phyloP scores from a whole-genome alignment of 371 early-diverging fungal genomes.

The Amoeboaphelidium protococcarum region DNA sequence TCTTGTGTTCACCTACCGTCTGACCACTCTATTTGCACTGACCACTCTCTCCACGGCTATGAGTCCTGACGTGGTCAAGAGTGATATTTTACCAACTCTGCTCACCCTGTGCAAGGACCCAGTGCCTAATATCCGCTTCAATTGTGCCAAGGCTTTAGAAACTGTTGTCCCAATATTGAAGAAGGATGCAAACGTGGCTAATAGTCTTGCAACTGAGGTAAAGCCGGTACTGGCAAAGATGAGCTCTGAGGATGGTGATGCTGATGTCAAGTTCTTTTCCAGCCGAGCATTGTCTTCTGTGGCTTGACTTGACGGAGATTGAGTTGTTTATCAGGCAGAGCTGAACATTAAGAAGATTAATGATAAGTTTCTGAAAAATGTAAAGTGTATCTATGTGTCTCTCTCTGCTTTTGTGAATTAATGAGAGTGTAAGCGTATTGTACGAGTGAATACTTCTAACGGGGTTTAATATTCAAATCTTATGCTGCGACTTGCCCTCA shows the following conservation, averaged over 20 bases:
- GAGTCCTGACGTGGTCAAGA: conserved; percentile 56
- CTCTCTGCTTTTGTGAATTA: too few relatives aligned
- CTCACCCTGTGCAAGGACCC: conserved; percentile 59
- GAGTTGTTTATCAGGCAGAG: too few relatives aligned
- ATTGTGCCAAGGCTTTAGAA: conserved; percentile 83
- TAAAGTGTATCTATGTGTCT: too few relatives aligned
- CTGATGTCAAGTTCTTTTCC: conserved; percentile 79
- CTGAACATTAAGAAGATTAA: too few relatives aligned
- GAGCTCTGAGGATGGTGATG: conserved; percentile 57
- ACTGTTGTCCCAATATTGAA: conserved; percentile 49
- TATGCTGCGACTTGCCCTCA: too few relatives aligned
- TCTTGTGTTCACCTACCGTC: conserved; percentile 76
- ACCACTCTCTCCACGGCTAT: conserved; percentile 72
- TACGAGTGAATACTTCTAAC: too few relatives aligned
- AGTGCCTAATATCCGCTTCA: conserved; percentile 96
- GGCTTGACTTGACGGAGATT: too few relatives aligned
- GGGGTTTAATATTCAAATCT: too few relatives aligned
- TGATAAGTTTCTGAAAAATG: too few relatives aligned
- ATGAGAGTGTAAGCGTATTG: too few relatives aligned
- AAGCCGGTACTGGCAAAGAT: conserved; percentile 58
- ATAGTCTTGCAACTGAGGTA: conserved; percentile 19
- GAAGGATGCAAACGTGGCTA: conserved; percentile 10
- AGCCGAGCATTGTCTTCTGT: conserved; percentile 49
- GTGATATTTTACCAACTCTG: conserved; percentile 65
- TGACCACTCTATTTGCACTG: conserved; percentile 86